Evolutionary conservation across 2,329 filamentous ascomycete genomes (phyloP).

Genomic region (Pyrenochaeta sp.): DNA sequence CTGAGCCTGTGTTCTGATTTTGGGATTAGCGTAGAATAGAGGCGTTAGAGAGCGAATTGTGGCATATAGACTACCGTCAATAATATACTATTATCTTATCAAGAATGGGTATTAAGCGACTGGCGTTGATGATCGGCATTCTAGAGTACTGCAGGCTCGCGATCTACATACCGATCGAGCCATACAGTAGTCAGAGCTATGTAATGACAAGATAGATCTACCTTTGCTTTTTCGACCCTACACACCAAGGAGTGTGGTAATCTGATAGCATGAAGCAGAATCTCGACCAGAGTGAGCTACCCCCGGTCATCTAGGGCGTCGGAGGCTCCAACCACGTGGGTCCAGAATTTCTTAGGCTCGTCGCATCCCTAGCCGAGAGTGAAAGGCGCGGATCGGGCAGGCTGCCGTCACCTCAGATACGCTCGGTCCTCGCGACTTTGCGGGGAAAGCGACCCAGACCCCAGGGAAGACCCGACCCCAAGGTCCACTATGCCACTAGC

Average conservation of each 20-base stretch:
- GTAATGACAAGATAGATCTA: background rate
- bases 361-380: background rate
- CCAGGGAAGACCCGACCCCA: background rate
- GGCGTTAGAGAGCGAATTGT: background rate
- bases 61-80: conserved; percentile 2
- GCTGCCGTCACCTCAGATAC: background rate
- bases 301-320: background rate
- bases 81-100: background rate
- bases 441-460: background rate
- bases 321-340: background rate
- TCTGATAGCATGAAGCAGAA: background rate
- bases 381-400: background rate
- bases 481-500: background rate
- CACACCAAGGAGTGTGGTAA: background rate
- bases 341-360: background rate
- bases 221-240: no score
- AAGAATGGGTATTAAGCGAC: background rate
- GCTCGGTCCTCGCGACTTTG: background rate
- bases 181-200: background rate
- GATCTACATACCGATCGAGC: background rate
- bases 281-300: background rate
- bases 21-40: background rate
- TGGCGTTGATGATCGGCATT: background rate
- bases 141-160: no score
- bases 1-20: background rate